phyloP scores from a whole-genome alignment of 192 early-diverging fungal species.

The Diversispora eburnea region DNA sequence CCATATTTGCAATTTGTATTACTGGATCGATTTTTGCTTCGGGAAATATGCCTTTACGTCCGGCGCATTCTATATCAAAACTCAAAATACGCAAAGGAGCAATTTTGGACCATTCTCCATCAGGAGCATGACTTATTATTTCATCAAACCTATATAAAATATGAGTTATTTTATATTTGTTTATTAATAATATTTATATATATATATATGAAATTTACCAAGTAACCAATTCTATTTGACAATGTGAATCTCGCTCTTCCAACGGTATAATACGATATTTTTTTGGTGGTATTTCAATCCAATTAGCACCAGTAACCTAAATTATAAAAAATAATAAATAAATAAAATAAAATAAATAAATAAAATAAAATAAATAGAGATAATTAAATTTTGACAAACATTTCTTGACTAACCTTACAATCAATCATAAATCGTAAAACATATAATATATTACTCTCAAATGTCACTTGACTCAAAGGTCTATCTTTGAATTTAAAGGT shows the following conservation, averaged over 20 bases:
- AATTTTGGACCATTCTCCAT: constrained; percentile 88
- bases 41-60: constrained; percentile 92
- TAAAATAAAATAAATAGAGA: background rate
- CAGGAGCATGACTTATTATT: constrained; percentile 79
- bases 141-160: constrained; percentile 57
- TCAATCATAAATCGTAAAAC: constrained; percentile 96
- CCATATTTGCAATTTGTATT: constrained; percentile 95
- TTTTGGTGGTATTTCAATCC: constrained; percentile 83
- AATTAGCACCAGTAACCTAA: constrained; percentile 78
- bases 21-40: constrained; percentile 89
- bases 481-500: constrained; percentile 22
- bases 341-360: background rate
- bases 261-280: constrained; percentile 55
- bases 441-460: constrained; percentile 88
- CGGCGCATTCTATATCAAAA: constrained; percentile 99
- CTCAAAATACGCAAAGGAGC: constrained; percentile 92
- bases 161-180: background rate
- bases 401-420: constrained; percentile 45
- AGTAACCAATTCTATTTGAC: constrained; percentile 83
- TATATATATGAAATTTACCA: constrained; percentile 37
- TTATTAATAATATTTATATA: background rate
- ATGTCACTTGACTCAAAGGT: constrained; percentile 50
- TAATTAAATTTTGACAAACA: too few relatives aligned
- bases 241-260: constrained; percentile 43
- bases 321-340: background rate